Evolutionary conservation across 108 stramenopile species (phyloP), one percentile per base, ranked within the genome.

Genomic region (Fragilariopsis cylindrus): DNA sequence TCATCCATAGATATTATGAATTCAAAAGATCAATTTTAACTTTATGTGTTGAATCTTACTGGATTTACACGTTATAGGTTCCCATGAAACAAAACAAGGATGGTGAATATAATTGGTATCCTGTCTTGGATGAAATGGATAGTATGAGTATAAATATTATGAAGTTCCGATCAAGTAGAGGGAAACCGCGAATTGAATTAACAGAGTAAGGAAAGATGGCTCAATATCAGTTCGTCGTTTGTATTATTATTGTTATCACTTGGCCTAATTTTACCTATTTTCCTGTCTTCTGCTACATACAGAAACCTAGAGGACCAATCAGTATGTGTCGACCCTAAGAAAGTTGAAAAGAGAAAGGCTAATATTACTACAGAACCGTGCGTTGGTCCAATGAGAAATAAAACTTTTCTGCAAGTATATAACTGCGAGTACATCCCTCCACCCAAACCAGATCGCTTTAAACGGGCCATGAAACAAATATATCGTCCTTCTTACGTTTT

Each of bases 381-480:
- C 62, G 66, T 88, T 11, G 70, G 71, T 42, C 86, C 85, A 55
- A 78, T 58, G 54, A 69, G 78, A 41, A 82, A 86, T 44, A 75
- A 72, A 16, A 89, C 89, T 2, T 92, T 90, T 72, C 79, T 95
- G 63, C 81, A 91, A 72, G 84, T 87, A 12, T 92, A 95, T 70
- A 95, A 95, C 74, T 95, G 93, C 54, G 93, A 95, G 70, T 83
- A 78, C 54, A 81, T 83, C 58, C 85, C 80, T 21, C 76, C 81
- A 46, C 93, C 93, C 1, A 95, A 95, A 69, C 93, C 93, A 52
- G 60, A 71, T 11, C 76, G 93, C 65, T 78, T 78, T 69, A 82
- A 81, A 2, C 76, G 93, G 64, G 90, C 90, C 13, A 86, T 82
- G 80, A 95, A 95, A 78, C 90, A 95, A 79, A 73, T 95, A 8